Evolutionary conservation across 257 asterid genomes (phyloP), one percentile per base, ranked within the genome.

Genomic region (Penstemon eatonii): DNA sequence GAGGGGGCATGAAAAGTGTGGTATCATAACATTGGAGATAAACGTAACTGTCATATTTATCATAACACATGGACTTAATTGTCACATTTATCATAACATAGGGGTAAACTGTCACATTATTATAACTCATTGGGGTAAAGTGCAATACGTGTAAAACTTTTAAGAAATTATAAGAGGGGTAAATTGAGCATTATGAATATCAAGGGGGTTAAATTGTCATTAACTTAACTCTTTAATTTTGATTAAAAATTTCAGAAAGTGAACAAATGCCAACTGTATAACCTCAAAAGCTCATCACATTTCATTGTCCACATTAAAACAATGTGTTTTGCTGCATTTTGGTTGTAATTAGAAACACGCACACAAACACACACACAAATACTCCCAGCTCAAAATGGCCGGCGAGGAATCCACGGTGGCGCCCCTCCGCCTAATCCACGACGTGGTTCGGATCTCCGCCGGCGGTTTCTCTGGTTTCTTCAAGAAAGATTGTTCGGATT

Each of bases 401-500:
- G 89, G 83, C 81, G 90, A 81, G 60, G 83, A 69, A 42, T 38
- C 74, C 72, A 57, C 83, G 81, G 76, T 72, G 74, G 73, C 78
- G 9, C 81, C 84, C n/a, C 86, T 92, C 65, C 85, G 77, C 53
- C 60, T 88, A 57, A 75, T 92, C 47, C 85, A 83, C 10, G 98
- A 90, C 71, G 74, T 92, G 4, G 80, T 58, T 6, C 81, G 81
- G 84, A 79, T 93, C 80, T 90, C 95, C 49, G 15, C 56, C 70
- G 76, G 83, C 66, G 95, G 97, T 5, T 88, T 86, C 81, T 63
- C 82, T 25, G 98, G 98, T 4, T 65, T 75, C 13, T 93, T 90
- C 82, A 87, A 83, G 88, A 90, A 81, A 75, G 99, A 93, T 79
- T 90, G 95, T 62, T 83, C 89, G 18, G 95, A 88, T 77, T 81